A percentile compares a stretch with the other conserved stretches of the same genome.
Evolutionary conservation across 2,329 filamentous ascomycete genomes (phyloP).

Genomic region (Fusarium beomiforme): DNA sequence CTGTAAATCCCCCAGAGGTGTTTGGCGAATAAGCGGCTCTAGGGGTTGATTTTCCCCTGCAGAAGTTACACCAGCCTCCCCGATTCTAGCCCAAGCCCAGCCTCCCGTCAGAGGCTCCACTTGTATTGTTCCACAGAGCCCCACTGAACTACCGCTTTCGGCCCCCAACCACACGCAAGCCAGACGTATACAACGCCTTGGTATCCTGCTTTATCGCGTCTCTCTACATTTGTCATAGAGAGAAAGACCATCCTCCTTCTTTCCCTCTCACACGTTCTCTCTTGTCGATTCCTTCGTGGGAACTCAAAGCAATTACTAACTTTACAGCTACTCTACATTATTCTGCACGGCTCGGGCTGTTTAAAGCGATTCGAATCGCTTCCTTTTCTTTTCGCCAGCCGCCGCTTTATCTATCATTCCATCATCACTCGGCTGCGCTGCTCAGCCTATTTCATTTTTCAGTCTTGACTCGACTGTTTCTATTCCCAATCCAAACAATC

Average conservation of each 20-base stretch:
- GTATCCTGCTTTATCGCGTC: slow-evolving; percentile 36
- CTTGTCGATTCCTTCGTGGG: slow-evolving; percentile 21
- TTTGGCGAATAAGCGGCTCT: slow-evolving; percentile 23
- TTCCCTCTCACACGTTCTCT: slow-evolving; percentile 15
- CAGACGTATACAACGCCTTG: slow-evolving; percentile 40
- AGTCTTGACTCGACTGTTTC: slow-evolving; percentile 1
- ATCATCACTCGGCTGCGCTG: slow-evolving; percentile 13
- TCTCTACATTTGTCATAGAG: slow-evolving; percentile 22
- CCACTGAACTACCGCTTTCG: slow-evolving; percentile 42
- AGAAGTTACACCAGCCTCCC: slow-evolving; percentile 46
- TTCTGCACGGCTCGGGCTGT: neutral
- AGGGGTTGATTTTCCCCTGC: slow-evolving; percentile 37
- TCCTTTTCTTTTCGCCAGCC: slow-evolving; percentile 3
- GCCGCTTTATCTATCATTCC: slow-evolving; percentile 11
- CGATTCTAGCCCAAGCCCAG: slow-evolving; percentile 46
- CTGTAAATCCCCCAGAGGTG: slow-evolving; percentile 29
- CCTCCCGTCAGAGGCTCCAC: slow-evolving; percentile 36
- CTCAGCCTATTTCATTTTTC: slow-evolving; percentile 5
- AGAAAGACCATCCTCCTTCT: slow-evolving; percentile 20
- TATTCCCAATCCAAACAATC: neutral
- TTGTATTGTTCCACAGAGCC: slow-evolving; percentile 25
- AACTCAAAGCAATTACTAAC: slow-evolving; percentile 25
- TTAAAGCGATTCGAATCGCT: slow-evolving; percentile 2
- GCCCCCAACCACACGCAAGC: slow-evolving; percentile 46
- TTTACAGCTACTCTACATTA: slow-evolving; percentile 4